Percentiles rank a stretch among this genome's conserved stretches.
Evolutionary conservation across 1,284 basidiomycete species (phyloP).

Genomic region (Phylloboletellus chloephorus): DNA sequence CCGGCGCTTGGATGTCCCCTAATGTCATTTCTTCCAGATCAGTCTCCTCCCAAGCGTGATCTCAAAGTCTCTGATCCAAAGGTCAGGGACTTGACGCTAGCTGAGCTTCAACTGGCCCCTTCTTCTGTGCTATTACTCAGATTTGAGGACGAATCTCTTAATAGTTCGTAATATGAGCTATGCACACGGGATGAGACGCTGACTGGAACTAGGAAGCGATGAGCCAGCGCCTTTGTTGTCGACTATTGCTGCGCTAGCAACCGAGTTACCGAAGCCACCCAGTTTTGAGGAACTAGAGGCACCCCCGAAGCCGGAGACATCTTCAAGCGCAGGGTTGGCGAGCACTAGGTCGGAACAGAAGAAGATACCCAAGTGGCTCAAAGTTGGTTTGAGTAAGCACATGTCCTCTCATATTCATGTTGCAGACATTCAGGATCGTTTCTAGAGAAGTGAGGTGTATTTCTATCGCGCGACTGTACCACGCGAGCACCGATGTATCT

Average conservation of each 20-base stretch:
- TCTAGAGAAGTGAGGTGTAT: constrained; percentile 22
- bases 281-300: constrained; percentile 24
- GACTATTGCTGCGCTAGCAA: constrained; percentile 49
- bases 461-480: constrained; percentile 3
- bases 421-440: constrained; percentile 7
- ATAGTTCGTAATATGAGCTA: constrained; percentile 43
- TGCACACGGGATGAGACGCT: not conserved
- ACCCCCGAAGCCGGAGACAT: constrained; percentile 18
- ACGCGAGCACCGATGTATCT: constrained; percentile 1
- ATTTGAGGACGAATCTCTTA: constrained; percentile 68
- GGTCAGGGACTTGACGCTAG: constrained; percentile 61
- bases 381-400: constrained; percentile 49
- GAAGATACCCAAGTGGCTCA: constrained; percentile 75
- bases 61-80: constrained; percentile 71
- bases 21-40: constrained; percentile 43
- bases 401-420: not conserved
- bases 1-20: not conserved
- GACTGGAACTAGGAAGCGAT: constrained; percentile 36
- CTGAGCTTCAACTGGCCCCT: constrained; percentile 72
- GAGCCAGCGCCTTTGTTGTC: constrained; percentile 63
- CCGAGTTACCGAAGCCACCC: constrained; percentile 57
- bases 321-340: constrained; percentile 21
- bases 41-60: constrained; percentile 76
- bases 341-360: constrained; percentile 34
- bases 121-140: constrained; percentile 72